Evolutionary conservation across 208 protist species (phyloP).

Genomic region (Wallacemonas sp.): DNA sequence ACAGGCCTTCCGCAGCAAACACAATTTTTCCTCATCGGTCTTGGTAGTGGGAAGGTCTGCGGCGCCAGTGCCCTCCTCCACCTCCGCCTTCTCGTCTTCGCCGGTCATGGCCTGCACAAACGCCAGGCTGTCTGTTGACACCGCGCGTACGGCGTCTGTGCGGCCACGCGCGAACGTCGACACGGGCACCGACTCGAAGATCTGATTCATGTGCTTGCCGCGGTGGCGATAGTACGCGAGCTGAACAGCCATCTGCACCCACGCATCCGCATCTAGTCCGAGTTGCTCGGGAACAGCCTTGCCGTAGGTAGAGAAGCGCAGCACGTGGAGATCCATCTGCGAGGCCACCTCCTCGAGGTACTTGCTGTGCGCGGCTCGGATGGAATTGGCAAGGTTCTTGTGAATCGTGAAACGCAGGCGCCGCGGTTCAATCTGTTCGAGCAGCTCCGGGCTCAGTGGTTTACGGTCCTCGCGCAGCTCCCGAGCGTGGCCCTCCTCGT

Average conservation of each 20-base stretch:
- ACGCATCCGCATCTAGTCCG: constrained; percentile 60
- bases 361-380: constrained; percentile 38
- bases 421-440: constrained; percentile 30
- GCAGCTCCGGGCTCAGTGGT: constrained; percentile 18
- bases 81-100: constrained; percentile 1
- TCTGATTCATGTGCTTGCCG: constrained; percentile 46
- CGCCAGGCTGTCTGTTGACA: constrained; percentile 34
- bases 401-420: constrained; percentile 69
- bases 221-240: constrained; percentile 78
- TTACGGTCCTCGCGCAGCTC: constrained; percentile 33
- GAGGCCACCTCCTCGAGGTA: constrained; percentile 34
- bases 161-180: constrained; percentile 65
- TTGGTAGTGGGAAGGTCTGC: background rate
- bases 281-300: constrained; percentile 34
- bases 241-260: constrained; percentile 85
- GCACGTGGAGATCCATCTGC: constrained; percentile 62
- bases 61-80: background rate
- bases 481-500: constrained; percentile 42
- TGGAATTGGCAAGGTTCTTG: constrained; percentile 36
- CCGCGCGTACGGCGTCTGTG: constrained; percentile 80
- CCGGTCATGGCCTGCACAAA: constrained; percentile 59
- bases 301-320: constrained; percentile 47
- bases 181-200: constrained; percentile 68
- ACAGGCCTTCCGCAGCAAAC: constrained; percentile 53
- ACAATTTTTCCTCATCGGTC: constrained; percentile 18